Conservation (phyloP, 768 basidiomycete genomes). For the Pulveroboletus sp. region DNA sequence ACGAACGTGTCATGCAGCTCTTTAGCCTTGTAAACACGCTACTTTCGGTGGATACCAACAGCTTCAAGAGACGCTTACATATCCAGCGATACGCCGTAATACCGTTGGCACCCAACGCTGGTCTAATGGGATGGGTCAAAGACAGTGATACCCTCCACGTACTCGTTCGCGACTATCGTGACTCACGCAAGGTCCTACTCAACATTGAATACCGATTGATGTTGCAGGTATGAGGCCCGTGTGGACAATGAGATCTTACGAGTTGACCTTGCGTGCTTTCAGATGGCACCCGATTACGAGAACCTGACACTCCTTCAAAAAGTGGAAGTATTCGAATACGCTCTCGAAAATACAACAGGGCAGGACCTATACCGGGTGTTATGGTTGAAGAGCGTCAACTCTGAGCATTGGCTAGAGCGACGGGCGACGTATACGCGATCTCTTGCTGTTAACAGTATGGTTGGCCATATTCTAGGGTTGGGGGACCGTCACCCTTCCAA, state of each 20-base stretch:
- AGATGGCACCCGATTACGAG: slow-evolving; percentile 99
- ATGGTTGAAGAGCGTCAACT: slow-evolving; percentile 93
- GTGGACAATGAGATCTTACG: slow-evolving; percentile 37
- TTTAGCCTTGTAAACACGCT: slow-evolving; percentile 96
- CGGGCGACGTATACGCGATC: slow-evolving; percentile 94
- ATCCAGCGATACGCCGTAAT: slow-evolving; percentile 92
- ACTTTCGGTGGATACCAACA: slow-evolving; percentile 86
- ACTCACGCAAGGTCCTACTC: slow-evolving; percentile 90
- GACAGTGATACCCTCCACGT: slow-evolving; percentile 96
- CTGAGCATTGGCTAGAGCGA: slow-evolving; percentile 97
- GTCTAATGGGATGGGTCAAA: slow-evolving; percentile 91
- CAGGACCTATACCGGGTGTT: slow-evolving; percentile 95
- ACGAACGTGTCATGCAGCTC: slow-evolving; percentile 98
- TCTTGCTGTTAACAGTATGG: slow-evolving; percentile 96
- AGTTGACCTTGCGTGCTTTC: slow-evolving; percentile 4
- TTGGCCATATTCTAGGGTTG: slow-evolving; percentile 93
- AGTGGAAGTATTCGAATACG: slow-evolving; percentile 98
- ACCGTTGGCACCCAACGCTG: slow-evolving; percentile 92
- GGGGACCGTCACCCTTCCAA: slow-evolving; percentile 99
- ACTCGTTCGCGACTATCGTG: slow-evolving; percentile 92
- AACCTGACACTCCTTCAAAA: slow-evolving; percentile 91
- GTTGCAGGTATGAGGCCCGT: slow-evolving; percentile 84
- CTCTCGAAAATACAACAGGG: slow-evolving; percentile 95
- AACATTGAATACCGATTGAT: slow-evolving; percentile 99
- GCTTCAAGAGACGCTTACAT: slow-evolving; percentile 93